Evolutionary conservation across 78 protist species (phyloP), one percentile per base, ranked within the genome.

Genomic region (Abeoforma whisleri): DNA sequence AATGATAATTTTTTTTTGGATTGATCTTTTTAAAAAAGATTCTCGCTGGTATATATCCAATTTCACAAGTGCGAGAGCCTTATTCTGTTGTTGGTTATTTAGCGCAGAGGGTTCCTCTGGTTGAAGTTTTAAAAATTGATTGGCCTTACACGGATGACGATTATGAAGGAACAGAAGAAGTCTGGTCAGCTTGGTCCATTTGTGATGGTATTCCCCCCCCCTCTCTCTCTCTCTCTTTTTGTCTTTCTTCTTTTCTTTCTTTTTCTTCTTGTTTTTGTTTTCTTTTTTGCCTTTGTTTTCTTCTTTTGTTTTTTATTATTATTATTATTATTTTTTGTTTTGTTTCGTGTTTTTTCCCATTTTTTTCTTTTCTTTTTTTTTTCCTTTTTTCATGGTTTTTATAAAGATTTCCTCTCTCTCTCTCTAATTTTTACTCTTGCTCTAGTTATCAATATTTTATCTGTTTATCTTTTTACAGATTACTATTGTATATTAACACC

Each of bases 31-130:
- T n/a, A n/a, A n/a, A n/a, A n/a, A n/a, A 79, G 71, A 81, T 81
- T 8, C 28, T 81, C 1, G 68, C 85, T 25, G 85, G 85, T 22
- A 33, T 81, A 25, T 81, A 81, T 30, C 85, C 85, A 28, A 38
- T 81, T 30, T 81, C 85, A 19, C 85, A 81, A 19, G 85, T 81
- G 2, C 57, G 85, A 28, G 85, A 81, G 71, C 85, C 85, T 2
- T 81, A 81, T 81, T 69, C 70, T 28, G 37, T 31, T 37, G 85
- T 81, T 38, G 19, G 31, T n/a, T 81, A 81, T 37, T 30, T 81
- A 30, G 85, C 85, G 28, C 19, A 32, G 71, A 2, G 57, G 22
- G 8, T 81, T 34, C 85, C 85, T 30, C 19, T 81, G 22, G 85
- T 81, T n/a, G n/a, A 28, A 8, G 23, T 81, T 40, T 72, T 81